Percentiles rank a stretch among this genome's conserved stretches.
These are phyloP conservation scores for Agarophyton chilense DNA, from an alignment of 23 red algal species.

Conservation along the genomic window DNA sequence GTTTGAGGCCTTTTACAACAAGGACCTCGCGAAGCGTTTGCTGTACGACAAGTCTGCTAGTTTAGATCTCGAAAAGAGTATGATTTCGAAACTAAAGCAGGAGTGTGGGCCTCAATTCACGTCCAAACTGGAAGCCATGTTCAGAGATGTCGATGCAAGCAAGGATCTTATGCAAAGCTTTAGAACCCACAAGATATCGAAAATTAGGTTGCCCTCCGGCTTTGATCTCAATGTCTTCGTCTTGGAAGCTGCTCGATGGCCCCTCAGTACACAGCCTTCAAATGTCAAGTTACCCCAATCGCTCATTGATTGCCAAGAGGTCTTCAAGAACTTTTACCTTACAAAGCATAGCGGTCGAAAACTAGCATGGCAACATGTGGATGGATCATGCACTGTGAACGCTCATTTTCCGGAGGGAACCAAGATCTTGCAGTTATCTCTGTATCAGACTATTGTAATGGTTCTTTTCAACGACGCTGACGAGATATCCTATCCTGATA, in stretches of 20 bases:
- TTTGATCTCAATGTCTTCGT: constrained; percentile 90
- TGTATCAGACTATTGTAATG: constrained; percentile 87
- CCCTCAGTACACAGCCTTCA: constrained; percentile 36
- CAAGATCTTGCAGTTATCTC: constrained; percentile 78
- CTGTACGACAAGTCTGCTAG: constrained; percentile 87
- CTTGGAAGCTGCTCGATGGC: constrained; percentile 91
- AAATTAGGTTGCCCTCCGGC: constrained; percentile 6
- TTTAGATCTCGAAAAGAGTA: constrained; percentile 88
- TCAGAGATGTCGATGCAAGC: constrained; percentile 91
- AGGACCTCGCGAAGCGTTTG: constrained; percentile 93
- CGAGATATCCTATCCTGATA: constrained; percentile 62
- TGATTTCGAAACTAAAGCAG: constrained; percentile 93
- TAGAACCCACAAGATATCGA: constrained; percentile 37
- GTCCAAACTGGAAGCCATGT: constrained; percentile 95
- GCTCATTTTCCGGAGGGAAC: constrained; percentile 79
- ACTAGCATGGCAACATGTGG: constrained; percentile 83
- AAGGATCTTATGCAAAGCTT: constrained; percentile 89
- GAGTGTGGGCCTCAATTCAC: constrained; percentile 95
- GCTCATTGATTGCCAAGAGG: constrained; percentile 74
- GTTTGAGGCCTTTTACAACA: constrained; percentile 97
- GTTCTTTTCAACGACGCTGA: constrained; percentile 92
- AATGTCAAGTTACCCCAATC: constrained; percentile 81
- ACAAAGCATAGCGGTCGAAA: constrained; percentile 80
- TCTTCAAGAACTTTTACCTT: constrained; percentile 91
- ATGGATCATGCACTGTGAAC: constrained; percentile 72